Evolutionary conservation across 345 rosid species (phyloP).

Genomic region (Eucalyptus cloeziana): DNA sequence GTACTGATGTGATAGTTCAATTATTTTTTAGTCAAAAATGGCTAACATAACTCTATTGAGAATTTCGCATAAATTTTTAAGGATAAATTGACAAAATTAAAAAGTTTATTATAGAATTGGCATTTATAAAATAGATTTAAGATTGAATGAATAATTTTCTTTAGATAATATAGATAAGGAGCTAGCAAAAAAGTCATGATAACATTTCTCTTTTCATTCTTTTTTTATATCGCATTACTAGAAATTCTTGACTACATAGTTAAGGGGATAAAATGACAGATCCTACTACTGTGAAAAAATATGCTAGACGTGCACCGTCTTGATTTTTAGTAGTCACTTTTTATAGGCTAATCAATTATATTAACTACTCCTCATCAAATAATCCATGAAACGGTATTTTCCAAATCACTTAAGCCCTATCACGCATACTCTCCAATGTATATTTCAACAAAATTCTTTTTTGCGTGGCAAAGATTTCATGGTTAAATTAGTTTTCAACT

Average conservation of each 20-base stretch:
- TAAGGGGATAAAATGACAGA: background rate
- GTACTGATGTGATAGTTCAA: rapidly evolving
- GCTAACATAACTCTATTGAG: background rate
- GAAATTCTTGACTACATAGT: background rate
- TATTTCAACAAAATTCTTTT: background rate
- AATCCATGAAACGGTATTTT: background rate
- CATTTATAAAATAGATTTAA: background rate
- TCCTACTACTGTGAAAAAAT: too few species aligned
- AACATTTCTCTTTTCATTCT: background rate
- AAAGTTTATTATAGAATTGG: background rate
- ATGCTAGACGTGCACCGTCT: too few species aligned
- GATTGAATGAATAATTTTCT: background rate
- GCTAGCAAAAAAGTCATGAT: background rate
- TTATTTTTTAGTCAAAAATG: rapidly evolving
- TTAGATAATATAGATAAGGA: background rate
- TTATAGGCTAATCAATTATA: background rate
- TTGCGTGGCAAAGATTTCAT: background rate
- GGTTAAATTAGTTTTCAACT: background rate
- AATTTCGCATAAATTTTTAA: background rate
- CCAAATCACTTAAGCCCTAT: background rate
- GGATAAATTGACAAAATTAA: background rate
- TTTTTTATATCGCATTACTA: background rate
- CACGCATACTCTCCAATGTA: background rate
- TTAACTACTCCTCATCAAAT: background rate
- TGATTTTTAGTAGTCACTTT: background rate